Evolutionary conservation across 148 eudicot genomes (phyloP), one percentile per base, ranked within the genome.

Genomic region (Diospyros kaki): DNA sequence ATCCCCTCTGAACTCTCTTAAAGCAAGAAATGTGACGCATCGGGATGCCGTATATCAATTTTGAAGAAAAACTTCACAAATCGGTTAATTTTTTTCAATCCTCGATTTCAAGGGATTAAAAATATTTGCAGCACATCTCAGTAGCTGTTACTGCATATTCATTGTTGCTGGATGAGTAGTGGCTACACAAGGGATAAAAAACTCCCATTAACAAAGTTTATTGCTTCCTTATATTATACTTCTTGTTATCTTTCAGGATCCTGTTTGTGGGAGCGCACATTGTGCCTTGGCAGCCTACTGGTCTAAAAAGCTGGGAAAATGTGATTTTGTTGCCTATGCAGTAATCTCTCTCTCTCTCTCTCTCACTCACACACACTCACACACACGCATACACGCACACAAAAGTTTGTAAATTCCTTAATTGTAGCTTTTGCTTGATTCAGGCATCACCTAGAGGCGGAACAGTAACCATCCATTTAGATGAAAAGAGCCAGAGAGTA

Each of bases 391-490:
- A 48, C 8, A 48, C 4, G 52, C 8, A 4, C 10, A 9, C 18
- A 4, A 71, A 39, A 74, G 43, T 14, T 50, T 28, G 9, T 28
- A 51, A 15, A 55, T 48, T 15, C 42, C 15, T 15, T 38, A 43
- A 17, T 51, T 66, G 2, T 17, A 42, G 28, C 61, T 55, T 72
- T 76, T 68, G n/a, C 48, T 60, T 73, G 48, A 42, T 51, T 38
- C 77, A 90, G 96, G 98, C 98, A 66, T 93, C 96, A 2, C 89
- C 96, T 18, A 84, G 93, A 71, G 81, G 90, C 59, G 96, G 92
- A 64, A 68, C 80, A 46, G 6, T 93, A 56, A 81, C 87, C 70
- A 53, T 93, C 83, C 92, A 86, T 76, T 66, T 89, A 2, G 93
- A 93, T 73, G 88, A 87, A 82, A 78, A 87, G 51, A 91, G 75